Evolutionary conservation across 768 basidiomycete genomes (phyloP), one percentile per base, ranked within the genome.

Genomic region (Calocera viscosa): DNA sequence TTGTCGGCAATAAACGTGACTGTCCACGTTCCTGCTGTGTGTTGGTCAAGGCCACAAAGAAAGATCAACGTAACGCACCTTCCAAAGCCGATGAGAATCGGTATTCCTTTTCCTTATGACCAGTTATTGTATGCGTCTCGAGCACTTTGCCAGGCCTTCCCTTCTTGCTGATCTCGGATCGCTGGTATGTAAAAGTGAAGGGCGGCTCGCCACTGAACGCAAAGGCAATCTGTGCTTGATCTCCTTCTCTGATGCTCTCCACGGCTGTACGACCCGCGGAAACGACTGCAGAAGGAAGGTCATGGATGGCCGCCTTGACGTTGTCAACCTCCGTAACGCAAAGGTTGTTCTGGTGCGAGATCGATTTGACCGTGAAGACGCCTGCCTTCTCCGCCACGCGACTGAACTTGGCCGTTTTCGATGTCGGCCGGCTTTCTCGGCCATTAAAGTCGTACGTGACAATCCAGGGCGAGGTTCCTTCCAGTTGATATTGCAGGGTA

Each of bases 181-280:
- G 84, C 75, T 93, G 90, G 76, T 94, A 94, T 0, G 93, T 94
- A 77, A 99, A 97, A 0, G 94, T 88, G 78, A 97, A 99, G 0
- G 96, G 96, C 19, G 96, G 89, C 74, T 91, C 89, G 49, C 96
- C 96, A 34, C 87, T 80, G 65, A 99, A 82, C 1, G 87, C 86
- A 76, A 99, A 97, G 43, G 88, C 77, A 68, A 99, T 96, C 76
- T 94, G 91, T 19, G 95, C 94, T 79, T 96, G 89, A 35, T 63
- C 69, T 86, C 94, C 94, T 80, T 96, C 94, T 67, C 93, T 87
- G 65, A 97, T 89, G 72, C 92, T 87, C 74, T 95, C 89, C 72
- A 86, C 82, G 65, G 88, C 81, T 66, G 84, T 82, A 73, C 88
- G 86, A 40, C 95, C 96, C 49, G 91, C 88, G 16, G 87, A 87